Evolutionary conservation across 371 early-diverging fungal genomes (phyloP).

Genomic region (Mucor velutinosus): DNA sequence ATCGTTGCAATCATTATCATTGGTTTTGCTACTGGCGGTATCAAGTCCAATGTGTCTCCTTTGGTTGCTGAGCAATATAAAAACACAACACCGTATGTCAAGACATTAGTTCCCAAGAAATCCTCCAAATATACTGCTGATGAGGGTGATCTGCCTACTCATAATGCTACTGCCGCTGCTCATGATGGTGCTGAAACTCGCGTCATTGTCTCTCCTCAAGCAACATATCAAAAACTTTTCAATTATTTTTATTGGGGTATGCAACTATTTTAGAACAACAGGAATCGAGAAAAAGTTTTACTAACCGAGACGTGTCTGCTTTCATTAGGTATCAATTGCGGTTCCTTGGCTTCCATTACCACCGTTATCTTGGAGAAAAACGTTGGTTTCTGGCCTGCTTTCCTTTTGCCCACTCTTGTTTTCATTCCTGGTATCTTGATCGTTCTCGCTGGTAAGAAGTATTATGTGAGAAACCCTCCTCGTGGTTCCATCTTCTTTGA

Average conservation of each 20-base stretch:
- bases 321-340: constrained; percentile 48
- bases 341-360: constrained; percentile 66
- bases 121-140: constrained; percentile 48
- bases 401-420: constrained; percentile 68
- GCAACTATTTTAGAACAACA: neutral
- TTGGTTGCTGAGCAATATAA: constrained; percentile 50
- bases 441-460: constrained; percentile 60
- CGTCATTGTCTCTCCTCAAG: constrained; percentile 47
- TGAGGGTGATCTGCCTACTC: constrained; percentile 27
- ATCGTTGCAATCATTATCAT: constrained; percentile 71
- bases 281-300: neutral
- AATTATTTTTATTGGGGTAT: constrained; percentile 76
- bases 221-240: constrained; percentile 52
- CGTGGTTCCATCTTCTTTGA: constrained; percentile 61
- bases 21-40: constrained; percentile 62
- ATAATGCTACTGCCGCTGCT: neutral
- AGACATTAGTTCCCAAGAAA: constrained; percentile 36
- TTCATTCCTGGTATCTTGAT: constrained; percentile 67
- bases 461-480: constrained; percentile 64
- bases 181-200: constrained; percentile 7
- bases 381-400: constrained; percentile 71
- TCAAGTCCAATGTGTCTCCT: constrained; percentile 52
- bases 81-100: constrained; percentile 33
- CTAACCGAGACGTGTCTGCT: neutral
- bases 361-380: constrained; percentile 57